Percentiles rank a stretch among this genome's conserved stretches.
Evolutionary conservation across 305 asterid species (phyloP).

Genomic region (Coffea humblotiana): DNA sequence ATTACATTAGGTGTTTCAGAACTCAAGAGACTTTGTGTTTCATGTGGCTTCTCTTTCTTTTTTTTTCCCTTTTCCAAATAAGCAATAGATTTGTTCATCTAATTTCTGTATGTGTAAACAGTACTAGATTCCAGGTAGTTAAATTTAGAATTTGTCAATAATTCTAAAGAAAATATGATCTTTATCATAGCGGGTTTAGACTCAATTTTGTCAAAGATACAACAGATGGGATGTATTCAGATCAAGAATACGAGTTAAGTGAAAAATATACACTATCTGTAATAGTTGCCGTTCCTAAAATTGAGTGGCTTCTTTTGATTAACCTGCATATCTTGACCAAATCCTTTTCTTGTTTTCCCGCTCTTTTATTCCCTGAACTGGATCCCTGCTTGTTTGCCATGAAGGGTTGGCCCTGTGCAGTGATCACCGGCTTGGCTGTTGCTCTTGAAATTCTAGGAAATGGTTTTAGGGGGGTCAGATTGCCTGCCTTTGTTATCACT

Average conservation of each 20-base stretch:
- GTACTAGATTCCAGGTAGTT: not conserved
- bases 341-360: slow-evolving; percentile 32
- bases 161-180: not conserved
- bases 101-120: not conserved
- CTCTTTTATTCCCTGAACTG: slow-evolving; percentile 26
- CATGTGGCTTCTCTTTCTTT: no score
- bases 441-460: slow-evolving; percentile 20
- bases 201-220: not conserved
- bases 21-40: not conserved
- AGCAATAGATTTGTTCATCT: no score
- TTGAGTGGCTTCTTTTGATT: slow-evolving; percentile 6
- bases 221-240: not conserved
- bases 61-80: no score
- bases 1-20: not conserved
- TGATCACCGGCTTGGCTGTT: slow-evolving; percentile 21
- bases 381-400: slow-evolving; percentile 25
- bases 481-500: slow-evolving; percentile 23
- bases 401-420: slow-evolving; percentile 18
- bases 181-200: not conserved
- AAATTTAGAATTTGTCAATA: no score
- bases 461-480: slow-evolving; percentile 25
- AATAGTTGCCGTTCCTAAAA: not conserved
- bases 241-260: not conserved
- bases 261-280: not conserved
- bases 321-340: slow-evolving; percentile 24